These are phyloP conservation scores for Fusarium paranaense DNA, from an alignment of 2,329 filamentous ascomycete genomes.

Conservation along the genomic window DNA sequence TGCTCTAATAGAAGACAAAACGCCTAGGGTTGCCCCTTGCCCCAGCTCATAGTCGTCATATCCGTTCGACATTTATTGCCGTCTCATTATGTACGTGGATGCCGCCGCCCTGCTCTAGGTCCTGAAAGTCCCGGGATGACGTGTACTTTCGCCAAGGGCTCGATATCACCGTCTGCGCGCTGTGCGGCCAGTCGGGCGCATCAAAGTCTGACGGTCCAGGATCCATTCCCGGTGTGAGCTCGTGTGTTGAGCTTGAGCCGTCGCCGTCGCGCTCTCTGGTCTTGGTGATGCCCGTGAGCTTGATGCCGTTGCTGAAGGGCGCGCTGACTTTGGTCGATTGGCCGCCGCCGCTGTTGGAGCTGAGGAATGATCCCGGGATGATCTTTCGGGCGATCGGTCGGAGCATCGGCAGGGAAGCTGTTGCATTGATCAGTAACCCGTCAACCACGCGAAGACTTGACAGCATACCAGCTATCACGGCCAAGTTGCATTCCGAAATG, in stretches of 20 bases:
- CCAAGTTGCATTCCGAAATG: conserved; percentile 45
- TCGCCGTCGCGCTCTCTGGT: conserved; percentile 19
- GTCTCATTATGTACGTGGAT: conserved; percentile 28
- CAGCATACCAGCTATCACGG: conserved; percentile 43
- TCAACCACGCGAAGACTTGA: accelerated
- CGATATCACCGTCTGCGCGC: conserved; percentile 25
- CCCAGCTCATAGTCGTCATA: conserved; percentile 24
- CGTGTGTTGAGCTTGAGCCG: conserved; percentile 32
- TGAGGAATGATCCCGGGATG: conserved; percentile 35
- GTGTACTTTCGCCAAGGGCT: conserved; percentile 34
- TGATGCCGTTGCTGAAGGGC: conserved; percentile 33
- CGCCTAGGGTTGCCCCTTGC: conserved; percentile 25
- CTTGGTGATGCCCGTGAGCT: conserved; percentile 25
- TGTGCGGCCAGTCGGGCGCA: conserved; percentile 24
- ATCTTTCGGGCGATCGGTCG: conserved; percentile 34
- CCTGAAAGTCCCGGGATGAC: conserved; percentile 25
- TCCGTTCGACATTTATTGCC: conserved; percentile 17
- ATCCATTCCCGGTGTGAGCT: conserved; percentile 6
- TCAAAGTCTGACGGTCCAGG: conserved; percentile 22
- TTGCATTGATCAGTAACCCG: background rate
- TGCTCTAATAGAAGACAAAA: conserved; percentile 13
- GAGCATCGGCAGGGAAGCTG: conserved; percentile 40
- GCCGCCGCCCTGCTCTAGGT: conserved; percentile 7
- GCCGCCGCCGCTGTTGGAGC: conserved; percentile 22
- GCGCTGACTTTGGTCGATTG: conserved; percentile 18